Conservation (phyloP, 2,329 filamentous ascomycete genomes). For the Fusarium sp. region DNA sequence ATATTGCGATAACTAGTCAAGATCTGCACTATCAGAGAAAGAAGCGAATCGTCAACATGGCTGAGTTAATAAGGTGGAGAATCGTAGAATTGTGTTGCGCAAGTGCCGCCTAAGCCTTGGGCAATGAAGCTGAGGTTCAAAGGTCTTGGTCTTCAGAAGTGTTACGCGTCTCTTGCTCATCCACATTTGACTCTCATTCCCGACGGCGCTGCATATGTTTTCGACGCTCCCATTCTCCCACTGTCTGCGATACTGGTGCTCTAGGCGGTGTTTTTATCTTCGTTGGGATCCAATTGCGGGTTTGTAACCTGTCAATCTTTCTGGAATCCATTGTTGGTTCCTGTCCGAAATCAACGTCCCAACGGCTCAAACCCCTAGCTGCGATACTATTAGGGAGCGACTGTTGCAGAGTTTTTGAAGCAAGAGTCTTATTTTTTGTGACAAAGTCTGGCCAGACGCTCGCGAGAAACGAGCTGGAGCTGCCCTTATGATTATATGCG, state of each 20-base stretch:
- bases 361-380: constrained; percentile 54
- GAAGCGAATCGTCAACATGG: constrained; percentile 15
- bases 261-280: constrained; percentile 7
- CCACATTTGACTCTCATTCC: neutral
- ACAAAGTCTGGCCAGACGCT: constrained; percentile 53
- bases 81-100: constrained; percentile 28
- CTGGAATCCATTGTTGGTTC: constrained; percentile 8
- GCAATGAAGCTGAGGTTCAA: neutral
- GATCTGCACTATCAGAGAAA: constrained; percentile 17
- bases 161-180: constrained; percentile 8
- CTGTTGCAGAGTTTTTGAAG: constrained; percentile 49
- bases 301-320: constrained; percentile 21
- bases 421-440: constrained; percentile 47
- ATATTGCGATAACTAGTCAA: constrained; percentile 19
- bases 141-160: constrained; percentile 6
- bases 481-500: constrained; percentile 53
- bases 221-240: neutral
- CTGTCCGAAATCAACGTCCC: constrained; percentile 47
- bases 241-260: neutral
- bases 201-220: neutral
- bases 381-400: constrained; percentile 52
- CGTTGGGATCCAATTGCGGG: constrained; percentile 29
- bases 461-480: constrained; percentile 50
- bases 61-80: constrained; percentile 30
- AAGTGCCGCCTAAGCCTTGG: constrained; percentile 30